Evolutionary conservation across 2,329 filamentous ascomycete species (phyloP), one percentile per base, ranked within the genome.

Genomic region (Penicillium sp.): DNA sequence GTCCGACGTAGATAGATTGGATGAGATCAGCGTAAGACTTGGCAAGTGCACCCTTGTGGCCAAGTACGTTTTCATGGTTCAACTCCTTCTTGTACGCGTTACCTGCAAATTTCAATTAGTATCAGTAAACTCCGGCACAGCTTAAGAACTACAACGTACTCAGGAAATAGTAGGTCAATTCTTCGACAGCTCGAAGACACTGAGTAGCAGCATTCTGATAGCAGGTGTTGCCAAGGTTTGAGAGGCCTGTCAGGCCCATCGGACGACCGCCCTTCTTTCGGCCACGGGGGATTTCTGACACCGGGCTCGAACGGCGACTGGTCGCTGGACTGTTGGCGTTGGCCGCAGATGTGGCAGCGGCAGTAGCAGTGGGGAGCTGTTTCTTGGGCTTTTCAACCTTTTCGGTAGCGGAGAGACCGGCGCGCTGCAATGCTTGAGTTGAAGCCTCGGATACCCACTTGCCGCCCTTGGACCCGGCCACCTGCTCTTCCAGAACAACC

Each of bases 181-280:
- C 93, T 65, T 95, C 89, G 0, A 96, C 90, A 60, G 89, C 95
- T 44, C 92, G 84, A 44, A 98, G 82, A 67, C 93, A 98, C 67
- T 98, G 93, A 47, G 97, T 77, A 8, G 93, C 93, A 20, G 92
- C 95, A 70, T 97, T 97, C 91, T 97, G 96, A 73, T 98, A 98
- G 72, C 93, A 98, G 0, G 93, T 97, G 64, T 98, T 98, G 42
- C 93, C 93, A 12, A 98, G 75, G 64, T 98, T 98, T 56, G 82
- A 83, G 45, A 98, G 75, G 29, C 93, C 93, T 37, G 91, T 87
- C 35, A 85, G 86, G 28, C 93, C 93, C 29, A 83, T 72, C 54
- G 84, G 83, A 8, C 87, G 87, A 33, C 83, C 33, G 5, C 33
- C 81, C 58, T 82, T 84, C 52, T 85, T 82, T 37, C 61, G 58